Conservation (phyloP, 2,329 filamentous ascomycete genomes). For the Ophiosphaerella herpotricha region DNA sequence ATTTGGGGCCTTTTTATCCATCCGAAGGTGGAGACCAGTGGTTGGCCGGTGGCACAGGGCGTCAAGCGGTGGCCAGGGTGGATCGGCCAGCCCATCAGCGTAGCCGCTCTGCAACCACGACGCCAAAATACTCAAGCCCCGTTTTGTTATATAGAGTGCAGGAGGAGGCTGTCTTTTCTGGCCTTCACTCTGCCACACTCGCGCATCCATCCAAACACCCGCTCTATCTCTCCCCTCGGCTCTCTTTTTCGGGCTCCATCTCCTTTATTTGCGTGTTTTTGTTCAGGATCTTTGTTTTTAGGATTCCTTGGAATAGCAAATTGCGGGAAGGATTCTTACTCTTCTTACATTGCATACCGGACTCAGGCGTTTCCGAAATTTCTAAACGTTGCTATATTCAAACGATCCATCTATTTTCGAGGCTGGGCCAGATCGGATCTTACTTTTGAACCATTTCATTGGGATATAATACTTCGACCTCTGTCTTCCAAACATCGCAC, state of each 20-base stretch:
- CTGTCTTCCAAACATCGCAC: conserved; percentile 10
- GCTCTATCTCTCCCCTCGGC: too few relatives aligned
- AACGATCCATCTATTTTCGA: conserved; percentile 7
- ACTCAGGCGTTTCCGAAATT: not conserved
- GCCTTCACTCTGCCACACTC: too few relatives aligned
- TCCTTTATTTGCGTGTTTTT: not conserved
- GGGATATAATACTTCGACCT: conserved; percentile 10
- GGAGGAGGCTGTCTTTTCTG: too few relatives aligned
- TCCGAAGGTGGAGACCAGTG: not conserved
- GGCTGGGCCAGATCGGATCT: not conserved
- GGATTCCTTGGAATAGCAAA: conserved; percentile 1
- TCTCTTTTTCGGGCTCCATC: too few relatives aligned
- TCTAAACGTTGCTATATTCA: conserved; percentile 1
- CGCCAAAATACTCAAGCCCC: not conserved
- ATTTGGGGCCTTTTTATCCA: conserved; percentile 22
- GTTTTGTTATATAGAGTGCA: too few relatives aligned
- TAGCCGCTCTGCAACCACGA: not conserved
- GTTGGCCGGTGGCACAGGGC: conserved; percentile 7
- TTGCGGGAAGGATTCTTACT: not conserved
- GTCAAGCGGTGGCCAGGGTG: conserved; percentile 1
- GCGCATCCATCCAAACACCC: not conserved
- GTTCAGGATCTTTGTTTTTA: not conserved
- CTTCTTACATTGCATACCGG: not conserved
- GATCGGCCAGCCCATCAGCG: not conserved
- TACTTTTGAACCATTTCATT: not conserved